Evolutionary conservation across 495 filamentous ascomycete genomes (phyloP), one percentile per base, ranked within the genome.

Genomic region (Lasiosphaeria ovina): DNA sequence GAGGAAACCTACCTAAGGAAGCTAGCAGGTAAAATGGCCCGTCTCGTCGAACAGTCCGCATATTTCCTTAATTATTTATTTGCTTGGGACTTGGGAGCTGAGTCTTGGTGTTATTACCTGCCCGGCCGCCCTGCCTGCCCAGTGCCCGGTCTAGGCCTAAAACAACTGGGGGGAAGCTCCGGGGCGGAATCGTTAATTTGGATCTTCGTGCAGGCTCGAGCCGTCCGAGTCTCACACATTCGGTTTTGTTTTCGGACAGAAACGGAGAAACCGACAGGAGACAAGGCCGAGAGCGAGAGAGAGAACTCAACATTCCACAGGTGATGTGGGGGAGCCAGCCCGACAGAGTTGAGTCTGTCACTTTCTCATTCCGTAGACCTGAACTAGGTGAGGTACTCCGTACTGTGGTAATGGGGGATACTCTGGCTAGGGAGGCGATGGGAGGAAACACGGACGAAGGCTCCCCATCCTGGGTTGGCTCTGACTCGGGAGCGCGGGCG

Each of bases 131-230:
- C 24, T 24, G 2, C 24, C 24, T 24, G 24, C 24, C 24, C 24
- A 24, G 24, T 24, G 24, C 24, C 24, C 24, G 24, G 24, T 24
- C 24, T 2, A 24, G 24, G 14, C 51, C 58, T 57, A 62, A 62
- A 57, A 57, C 11, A 45, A 47, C 44, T 33, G 45, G 48, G 45
- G 48, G 32, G 42, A 35, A 40, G 7, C 51, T 44, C 50, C 42
- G 53, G 56, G 51, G 36, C 24, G 24, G 56, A 32, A 32, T 59
- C 49, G 56, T 63, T 63, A 63, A 63, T 63, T 60, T 63, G 61
- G 61, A 63, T 63, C 61, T 63, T 63, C 61, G 51, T 56, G 50
- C 49, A 59, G 38, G 49, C 36, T 59, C 24, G 17, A 58, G 32
- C 60, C 54, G 48, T 55, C 38, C 60, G 45, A 40, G 54, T 47